Conservation (phyloP, 331 rosid species). For the Arachis monticola region DNA sequence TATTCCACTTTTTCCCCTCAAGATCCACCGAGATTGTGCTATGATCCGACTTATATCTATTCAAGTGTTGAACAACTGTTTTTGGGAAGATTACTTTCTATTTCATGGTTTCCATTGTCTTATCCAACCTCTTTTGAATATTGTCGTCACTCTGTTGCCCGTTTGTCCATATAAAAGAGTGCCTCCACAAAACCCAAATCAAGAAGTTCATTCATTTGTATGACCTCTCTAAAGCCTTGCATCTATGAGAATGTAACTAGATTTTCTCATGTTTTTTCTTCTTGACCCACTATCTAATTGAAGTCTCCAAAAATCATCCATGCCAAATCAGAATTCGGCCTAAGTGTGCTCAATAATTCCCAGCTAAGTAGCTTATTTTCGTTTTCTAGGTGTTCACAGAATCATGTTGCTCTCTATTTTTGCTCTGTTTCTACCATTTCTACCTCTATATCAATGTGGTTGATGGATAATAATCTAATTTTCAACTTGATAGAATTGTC, state of each 20-base stretch:
- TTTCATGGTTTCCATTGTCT: not conserved
- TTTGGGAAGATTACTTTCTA: not conserved
- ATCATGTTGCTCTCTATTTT: too few species aligned
- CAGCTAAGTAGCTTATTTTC: too few species aligned
- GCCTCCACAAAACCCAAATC: not conserved
- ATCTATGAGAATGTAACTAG: not conserved
- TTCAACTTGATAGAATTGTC: too few species aligned
- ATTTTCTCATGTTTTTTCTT: not conserved
- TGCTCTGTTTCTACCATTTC: too few species aligned
- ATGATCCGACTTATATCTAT: not conserved
- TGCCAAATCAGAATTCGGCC: too few species aligned
- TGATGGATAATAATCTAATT: too few species aligned
- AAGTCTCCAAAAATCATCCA: not conserved
- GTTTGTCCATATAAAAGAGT: too few species aligned
- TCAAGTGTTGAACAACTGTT: not conserved
- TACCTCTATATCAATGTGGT: too few species aligned
- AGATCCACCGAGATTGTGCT: not conserved
- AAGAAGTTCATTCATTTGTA: not conserved
- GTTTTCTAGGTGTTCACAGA: too few species aligned
- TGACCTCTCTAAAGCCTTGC: not conserved
- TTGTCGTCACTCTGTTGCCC: not conserved
- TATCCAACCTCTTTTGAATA: not conserved
- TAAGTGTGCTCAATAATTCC: too few species aligned
- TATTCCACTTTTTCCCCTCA: not conserved
- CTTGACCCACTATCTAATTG: not conserved